Base-by-base conservation (phyloP, 768 basidiomycete genomes). In the Mycena metata region DNA sequence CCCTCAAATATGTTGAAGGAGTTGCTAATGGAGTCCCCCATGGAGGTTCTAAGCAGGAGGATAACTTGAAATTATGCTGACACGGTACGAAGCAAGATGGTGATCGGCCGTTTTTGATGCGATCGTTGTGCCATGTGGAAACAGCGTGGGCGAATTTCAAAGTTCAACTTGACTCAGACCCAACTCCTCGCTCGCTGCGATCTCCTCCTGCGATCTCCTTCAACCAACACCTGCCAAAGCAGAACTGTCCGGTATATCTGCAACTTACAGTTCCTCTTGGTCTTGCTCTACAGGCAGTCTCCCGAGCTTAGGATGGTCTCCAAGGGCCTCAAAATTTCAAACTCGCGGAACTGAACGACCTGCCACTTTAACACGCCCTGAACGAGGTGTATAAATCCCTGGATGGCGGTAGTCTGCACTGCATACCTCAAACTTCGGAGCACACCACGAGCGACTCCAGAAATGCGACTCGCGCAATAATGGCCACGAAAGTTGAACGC, bases 361-460 rank as follows among this genome's bases (percentile, higher is more conserved):
- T 0, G 80, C n/a, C n/a, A n/a, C 89, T 0, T 82, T 96, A 23
- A 79, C 78, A 0, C 81, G 79, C 35, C 92, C 85, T 0, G 86
- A 94, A 0, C 82, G 82, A 16, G 91, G 86, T n/a, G 92, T 95
- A 13, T 21, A 78, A 81, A 5, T 96, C 95, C 77, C 82, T 96
- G 55, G 82, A 82, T 42, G 79, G 83, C 24, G 68, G 76, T 11
- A 43, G 69, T 0, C 83, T 89, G 0, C 86, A 93, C 60, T 94
- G 91, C 66, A 78, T 94, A 94, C 74, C 82, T 96, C 39, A 95
- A 96, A 74, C 85, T 96, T n/a, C 88, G 95, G n/a, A 90, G 89
- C 12, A 95, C 92, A 0, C 95, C 94, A 0, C 85, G 90, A n/a
- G 80, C 75, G 74, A 92, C 88, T 0, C 63, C 77, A 0, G 69